Evolutionary conservation across 106 monocot genomes (phyloP), one percentile per base, ranked within the genome.

Genomic region (Dioscorea dumetorum): DNA sequence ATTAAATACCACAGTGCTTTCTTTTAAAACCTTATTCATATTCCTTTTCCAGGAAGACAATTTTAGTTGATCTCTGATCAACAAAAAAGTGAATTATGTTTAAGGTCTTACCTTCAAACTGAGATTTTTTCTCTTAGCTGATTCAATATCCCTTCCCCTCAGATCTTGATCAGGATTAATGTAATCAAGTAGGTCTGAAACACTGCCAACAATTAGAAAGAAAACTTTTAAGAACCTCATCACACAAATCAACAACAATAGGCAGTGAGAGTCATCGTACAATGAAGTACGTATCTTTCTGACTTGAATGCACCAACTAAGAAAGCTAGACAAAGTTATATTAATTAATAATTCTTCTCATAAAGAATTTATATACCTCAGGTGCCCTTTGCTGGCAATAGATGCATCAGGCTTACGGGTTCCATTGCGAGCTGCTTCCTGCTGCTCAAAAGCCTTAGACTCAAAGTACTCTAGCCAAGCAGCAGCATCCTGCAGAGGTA

Each of bases 391-490:
- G 74, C 95, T 95, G 68, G 95, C 91, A 78, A 95, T 95, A 10
- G 95, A 91, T 62, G 95, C 95, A 83, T 95, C 95, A 63, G 95
- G 95, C 62, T 95, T 95, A 16, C 70, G 71, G 12, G 85, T 91
- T 21, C 95, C 90, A 80, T 95, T 95, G 8, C 89, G 84, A 56
- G 85, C 95, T 70, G 95, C 91, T 79, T 95, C 95, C 80, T 95
- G 95, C 72, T 95, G 95, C 64, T 95, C 95, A 71, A 95, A 80
- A 67, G 87, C 95, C 79, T 95, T 95, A n/a, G 95, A 91, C 60
- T 95, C 95, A 78, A 95, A 95, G 63, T 95, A 95, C 53, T 95
- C 95, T 66, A 95, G 95, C 95, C 95, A 95, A 15, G 91, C 91
- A 65, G 91, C 95, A 76, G 95, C 91, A 86, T 95, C 95, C 95